Evolutionary conservation across 139 green algal genomes (phyloP).

Genomic region (Volvox africanus): DNA sequence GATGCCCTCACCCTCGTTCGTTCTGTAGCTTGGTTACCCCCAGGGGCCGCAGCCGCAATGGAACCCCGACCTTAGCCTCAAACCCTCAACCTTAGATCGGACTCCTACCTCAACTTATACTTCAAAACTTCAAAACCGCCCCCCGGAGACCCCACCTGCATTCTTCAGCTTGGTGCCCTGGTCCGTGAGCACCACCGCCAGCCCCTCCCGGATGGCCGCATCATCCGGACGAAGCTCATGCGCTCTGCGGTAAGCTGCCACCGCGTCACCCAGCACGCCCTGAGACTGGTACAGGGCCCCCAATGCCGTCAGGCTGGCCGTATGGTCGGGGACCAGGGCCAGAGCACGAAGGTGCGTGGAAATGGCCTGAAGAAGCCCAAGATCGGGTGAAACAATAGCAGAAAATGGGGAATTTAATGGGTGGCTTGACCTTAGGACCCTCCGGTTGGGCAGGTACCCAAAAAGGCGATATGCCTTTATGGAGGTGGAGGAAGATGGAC

Average conservation of each 20-base stretch:
- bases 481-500: not conserved
- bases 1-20: no score
- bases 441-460: not conserved
- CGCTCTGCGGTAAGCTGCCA: slow-evolving; percentile 55
- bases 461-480: not conserved
- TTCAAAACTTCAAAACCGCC: no score
- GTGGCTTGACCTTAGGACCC: no score
- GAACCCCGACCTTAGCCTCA: no score
- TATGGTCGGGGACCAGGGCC: slow-evolving; percentile 52
- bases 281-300: slow-evolving; percentile 76
- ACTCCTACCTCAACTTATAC: no score
- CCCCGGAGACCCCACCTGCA: slow-evolving; percentile 38
- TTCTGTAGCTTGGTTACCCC: no score
- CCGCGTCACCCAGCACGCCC: slow-evolving; percentile 73
- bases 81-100: no score
- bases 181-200: slow-evolving; percentile 89
- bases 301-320: slow-evolving; percentile 66
- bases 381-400: not conserved
- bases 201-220: slow-evolving; percentile 55
- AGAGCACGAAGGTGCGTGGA: slow-evolving; percentile 75
- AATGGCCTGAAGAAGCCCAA: slow-evolving; percentile 69
- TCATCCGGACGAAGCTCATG: slow-evolving; percentile 46
- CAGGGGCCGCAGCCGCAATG: no score
- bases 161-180: slow-evolving; percentile 87
- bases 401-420: not conserved